Percentiles rank a stretch among this genome's conserved stretches.
Conservation (phyloP, 139 green algal genomes). For the Coccomyxa sp. region DNA sequence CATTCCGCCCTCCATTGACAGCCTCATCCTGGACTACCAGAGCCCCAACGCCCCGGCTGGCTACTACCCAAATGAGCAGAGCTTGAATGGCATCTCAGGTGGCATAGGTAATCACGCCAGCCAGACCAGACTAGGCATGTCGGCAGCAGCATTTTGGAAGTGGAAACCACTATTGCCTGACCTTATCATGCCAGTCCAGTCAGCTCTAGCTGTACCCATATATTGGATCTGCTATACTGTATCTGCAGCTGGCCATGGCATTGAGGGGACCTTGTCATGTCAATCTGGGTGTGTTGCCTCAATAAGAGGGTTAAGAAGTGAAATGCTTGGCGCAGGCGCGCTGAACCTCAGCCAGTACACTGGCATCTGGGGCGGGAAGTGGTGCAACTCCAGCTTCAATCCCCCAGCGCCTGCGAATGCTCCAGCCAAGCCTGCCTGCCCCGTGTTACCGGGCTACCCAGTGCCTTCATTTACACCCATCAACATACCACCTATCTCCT, state of each 20-base stretch:
- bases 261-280: background rate
- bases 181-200: background rate
- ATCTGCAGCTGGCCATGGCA: background rate
- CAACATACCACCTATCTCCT: background rate
- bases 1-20: background rate
- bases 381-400: background rate
- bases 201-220: background rate
- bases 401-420: background rate
- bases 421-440: background rate
- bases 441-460: background rate
- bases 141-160: too few relatives aligned
- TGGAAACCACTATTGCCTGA: too few relatives aligned
- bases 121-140: too few relatives aligned
- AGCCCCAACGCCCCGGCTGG: background rate
- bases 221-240: background rate
- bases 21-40: slow-evolving; percentile 4
- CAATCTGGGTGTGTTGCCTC: too few relatives aligned
- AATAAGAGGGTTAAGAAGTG: background rate
- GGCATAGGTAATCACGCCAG: background rate
- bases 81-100: background rate
- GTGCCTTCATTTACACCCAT: background rate
- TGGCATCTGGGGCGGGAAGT: background rate
- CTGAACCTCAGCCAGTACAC: background rate
- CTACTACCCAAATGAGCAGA: background rate
- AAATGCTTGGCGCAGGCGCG: background rate